These are phyloP conservation scores for Chaetomiaceae sp. DNA, from an alignment of 2,329 filamentous ascomycete genomes.

Conservation along the genomic window DNA sequence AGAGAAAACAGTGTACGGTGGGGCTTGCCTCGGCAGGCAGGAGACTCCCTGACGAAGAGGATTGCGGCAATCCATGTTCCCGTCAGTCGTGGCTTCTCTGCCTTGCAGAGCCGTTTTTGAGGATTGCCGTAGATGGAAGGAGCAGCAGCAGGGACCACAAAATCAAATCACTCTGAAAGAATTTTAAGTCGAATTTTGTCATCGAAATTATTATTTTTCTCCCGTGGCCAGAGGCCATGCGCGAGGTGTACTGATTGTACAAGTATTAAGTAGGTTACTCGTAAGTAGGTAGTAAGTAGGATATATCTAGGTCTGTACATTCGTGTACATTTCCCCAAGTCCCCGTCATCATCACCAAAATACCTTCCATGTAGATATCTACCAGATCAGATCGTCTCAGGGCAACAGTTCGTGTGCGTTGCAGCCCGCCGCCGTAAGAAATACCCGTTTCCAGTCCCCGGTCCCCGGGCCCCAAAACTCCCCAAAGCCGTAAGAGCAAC, in stretches of 20 bases:
- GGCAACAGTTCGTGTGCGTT: slow-evolving; percentile 18
- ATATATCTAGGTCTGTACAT: slow-evolving; percentile 6
- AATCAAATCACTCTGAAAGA: too few relatives aligned
- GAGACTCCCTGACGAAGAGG: too few relatives aligned
- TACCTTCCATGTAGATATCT: slow-evolving; percentile 12
- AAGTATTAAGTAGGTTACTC: slow-evolving; percentile 20
- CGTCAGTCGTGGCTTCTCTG: too few relatives aligned
- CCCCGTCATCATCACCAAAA: slow-evolving; percentile 12
- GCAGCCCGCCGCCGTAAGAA: slow-evolving; percentile 9
- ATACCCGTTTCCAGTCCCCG: neutral
- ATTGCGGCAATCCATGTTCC: too few relatives aligned
- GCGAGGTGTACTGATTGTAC: slow-evolving; percentile 15
- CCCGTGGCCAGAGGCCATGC: neutral
- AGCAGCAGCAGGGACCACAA: too few relatives aligned
- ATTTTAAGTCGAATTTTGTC: too few relatives aligned
- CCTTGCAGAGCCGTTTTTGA: too few relatives aligned
- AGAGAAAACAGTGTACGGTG: too few relatives aligned
- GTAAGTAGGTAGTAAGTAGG: neutral
- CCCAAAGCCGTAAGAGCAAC: slow-evolving; percentile 12
- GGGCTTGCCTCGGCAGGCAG: too few relatives aligned
- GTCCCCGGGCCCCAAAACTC: neutral
- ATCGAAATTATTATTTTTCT: neutral
- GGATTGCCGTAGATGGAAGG: too few relatives aligned
- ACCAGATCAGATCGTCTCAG: slow-evolving; percentile 12
- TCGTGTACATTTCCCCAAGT: slow-evolving; percentile 7